Evolutionary conservation across 352 stramenopile species (phyloP), one percentile per base, ranked within the genome.

Genomic region (Phytophthora sansomeana): DNA sequence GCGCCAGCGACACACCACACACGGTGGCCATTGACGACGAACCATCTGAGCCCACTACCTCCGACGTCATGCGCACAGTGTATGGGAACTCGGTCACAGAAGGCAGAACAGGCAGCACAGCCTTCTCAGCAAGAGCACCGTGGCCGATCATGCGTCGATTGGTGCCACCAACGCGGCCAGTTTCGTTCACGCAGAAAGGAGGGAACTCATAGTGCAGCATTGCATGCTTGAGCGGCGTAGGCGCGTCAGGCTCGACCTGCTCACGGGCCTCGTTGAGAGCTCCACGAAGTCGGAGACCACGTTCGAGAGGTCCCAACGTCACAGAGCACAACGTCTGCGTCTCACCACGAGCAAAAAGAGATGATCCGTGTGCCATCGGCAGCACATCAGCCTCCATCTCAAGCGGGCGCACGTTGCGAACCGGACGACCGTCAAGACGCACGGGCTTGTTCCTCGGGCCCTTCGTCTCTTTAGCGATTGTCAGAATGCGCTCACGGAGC

Each of bases 161-260:
- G 3, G 83, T 74, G 29, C 90, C 91, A 36, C 81, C 80, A 17
- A 96, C 72, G 41, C 90, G 78, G 26, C 97, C 97, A 16, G 94
- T 97, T 58, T 98, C 96, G 43, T 98, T 99, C 13, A 99, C 97
- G 63, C 89, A 98, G 78, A 98, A 99, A 1, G 96, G 93, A 10
- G 97, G 97, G 78, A 99, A 99, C 63, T 99, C 93, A 66, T 99
- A 99, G 78, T 99, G 97, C 59, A 99, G 81, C 78, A 99, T 99
- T 54, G 87, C 85, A 57, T 94, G 78, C 63, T 95, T 93, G 35
- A 89, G 51, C 28, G 72, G 57, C n/a, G 56, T 48, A 48, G 59
- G 53, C 38, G 26, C 50, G 49, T 74, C 62, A 50, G 76, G 58
- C 19, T 90, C 78, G 29, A 43, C 49, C 29, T 62, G 51, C 24